Evolutionary conservation across 2,329 filamentous ascomycete genomes (phyloP).

Genomic region (Cladophialophora chaetospira): DNA sequence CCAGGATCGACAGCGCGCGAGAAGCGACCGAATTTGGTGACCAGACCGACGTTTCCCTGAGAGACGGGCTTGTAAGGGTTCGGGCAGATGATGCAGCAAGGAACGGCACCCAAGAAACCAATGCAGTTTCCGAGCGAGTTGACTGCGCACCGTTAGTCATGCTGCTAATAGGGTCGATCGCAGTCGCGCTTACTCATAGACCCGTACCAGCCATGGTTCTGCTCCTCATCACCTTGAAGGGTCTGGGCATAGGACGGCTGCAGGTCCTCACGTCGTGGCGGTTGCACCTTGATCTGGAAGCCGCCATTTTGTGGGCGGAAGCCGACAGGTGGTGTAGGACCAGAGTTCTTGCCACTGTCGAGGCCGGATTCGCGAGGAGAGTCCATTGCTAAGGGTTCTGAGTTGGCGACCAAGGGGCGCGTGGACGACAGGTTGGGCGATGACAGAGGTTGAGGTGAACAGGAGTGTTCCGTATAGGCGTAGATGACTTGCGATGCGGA

Average conservation of each 20-base stretch:
- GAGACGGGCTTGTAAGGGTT: conserved; percentile 93
- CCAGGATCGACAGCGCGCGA: conserved; percentile 95
- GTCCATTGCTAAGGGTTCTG: conserved; percentile 28
- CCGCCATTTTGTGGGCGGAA: conserved; percentile 52
- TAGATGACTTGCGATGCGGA: background rate
- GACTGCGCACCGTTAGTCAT: conserved; percentile 50
- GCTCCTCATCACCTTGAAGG: conserved; percentile 65
- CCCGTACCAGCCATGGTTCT: conserved; percentile 85
- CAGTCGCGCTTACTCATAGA: conserved; percentile 66
- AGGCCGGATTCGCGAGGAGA: conserved; percentile 23
- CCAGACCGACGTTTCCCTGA: conserved; percentile 91
- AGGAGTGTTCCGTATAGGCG: too few relatives aligned
- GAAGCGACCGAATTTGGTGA: conserved; percentile 93
- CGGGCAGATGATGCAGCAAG: conserved; percentile 87
- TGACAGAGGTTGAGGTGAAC: background rate
- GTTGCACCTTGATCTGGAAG: conserved; percentile 73
- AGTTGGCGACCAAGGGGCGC: conserved; percentile 13
- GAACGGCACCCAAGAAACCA: conserved; percentile 80
- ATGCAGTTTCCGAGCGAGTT: conserved; percentile 72
- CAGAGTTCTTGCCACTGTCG: conserved; percentile 42
- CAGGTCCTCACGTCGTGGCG: conserved; percentile 78
- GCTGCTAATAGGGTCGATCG: background rate
- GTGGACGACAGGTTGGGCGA: conserved; percentile 26
- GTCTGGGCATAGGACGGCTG: conserved; percentile 77
- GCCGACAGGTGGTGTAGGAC: conserved; percentile 38